phyloP scores from a whole-genome alignment of 768 basidiomycete genomes.

The Saitozyma sp. region DNA sequence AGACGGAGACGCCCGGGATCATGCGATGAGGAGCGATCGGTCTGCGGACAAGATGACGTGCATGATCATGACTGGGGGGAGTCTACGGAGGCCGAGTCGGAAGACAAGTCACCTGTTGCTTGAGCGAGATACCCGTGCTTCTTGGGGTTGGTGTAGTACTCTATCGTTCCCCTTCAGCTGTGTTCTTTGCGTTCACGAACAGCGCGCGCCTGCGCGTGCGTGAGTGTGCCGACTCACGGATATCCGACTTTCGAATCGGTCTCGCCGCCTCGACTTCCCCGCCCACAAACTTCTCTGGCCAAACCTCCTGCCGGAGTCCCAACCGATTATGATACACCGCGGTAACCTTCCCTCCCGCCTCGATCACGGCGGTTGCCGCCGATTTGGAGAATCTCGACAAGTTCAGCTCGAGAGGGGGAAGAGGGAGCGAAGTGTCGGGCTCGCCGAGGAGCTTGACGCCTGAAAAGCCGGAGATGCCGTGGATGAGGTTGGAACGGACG shows the following conservation, averaged over 20 bases:
- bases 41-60: not conserved
- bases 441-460: conserved; percentile 89
- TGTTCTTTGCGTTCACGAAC: too few species aligned
- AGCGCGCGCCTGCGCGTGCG: too few species aligned
- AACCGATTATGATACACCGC: conserved; percentile 90
- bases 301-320: conserved; percentile 63
- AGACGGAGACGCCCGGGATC: too few species aligned
- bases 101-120: not conserved
- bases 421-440: conserved; percentile 36
- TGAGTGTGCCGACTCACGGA: conserved; percentile 61
- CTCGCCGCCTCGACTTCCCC: conserved; percentile 71
- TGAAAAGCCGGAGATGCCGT: conserved; percentile 69
- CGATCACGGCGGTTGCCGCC: conserved; percentile 82
- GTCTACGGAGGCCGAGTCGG: not conserved
- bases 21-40: too few species aligned
- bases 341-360: conserved; percentile 74
- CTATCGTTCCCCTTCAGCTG: conserved; percentile 3
- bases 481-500: conserved; percentile 81
- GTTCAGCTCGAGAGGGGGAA: conserved; percentile 69
- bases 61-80: not conserved
- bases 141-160: conserved; percentile 50
- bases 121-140: conserved; percentile 48
- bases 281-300: conserved; percentile 57
- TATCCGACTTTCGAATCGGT: conserved; percentile 82
- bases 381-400: conserved; percentile 82